Percentiles rank a stretch among this genome's conserved stretches.
Evolutionary conservation across 208 protist species (phyloP).

Genomic region (Acanthamoeba sp.): DNA sequence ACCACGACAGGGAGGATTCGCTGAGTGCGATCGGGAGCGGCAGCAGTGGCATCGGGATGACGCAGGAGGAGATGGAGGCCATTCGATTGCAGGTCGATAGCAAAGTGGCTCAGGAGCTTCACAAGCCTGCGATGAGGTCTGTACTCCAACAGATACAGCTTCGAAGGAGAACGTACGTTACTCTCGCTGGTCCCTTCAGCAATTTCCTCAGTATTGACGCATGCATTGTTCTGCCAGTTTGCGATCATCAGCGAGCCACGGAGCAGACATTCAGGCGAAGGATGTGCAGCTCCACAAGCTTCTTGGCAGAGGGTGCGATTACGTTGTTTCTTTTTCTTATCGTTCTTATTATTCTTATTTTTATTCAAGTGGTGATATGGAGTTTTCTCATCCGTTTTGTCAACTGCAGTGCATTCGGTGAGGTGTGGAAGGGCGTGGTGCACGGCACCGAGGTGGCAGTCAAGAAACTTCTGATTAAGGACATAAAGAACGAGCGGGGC

Average conservation of each 20-base stretch:
- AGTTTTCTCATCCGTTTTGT: neutral
- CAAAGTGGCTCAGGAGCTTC: conserved; percentile 53
- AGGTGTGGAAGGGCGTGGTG: conserved; percentile 59
- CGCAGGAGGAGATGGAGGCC: conserved; percentile 51
- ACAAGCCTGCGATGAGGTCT: conserved; percentile 57
- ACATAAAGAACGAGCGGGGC: conserved; percentile 50
- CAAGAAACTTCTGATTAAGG: conserved; percentile 65
- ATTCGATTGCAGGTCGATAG: conserved; percentile 51
- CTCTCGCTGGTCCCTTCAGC: neutral
- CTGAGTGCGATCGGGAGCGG: neutral
- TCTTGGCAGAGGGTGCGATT: conserved; percentile 33
- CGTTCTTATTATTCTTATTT: neutral
- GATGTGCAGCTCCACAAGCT: conserved; percentile 63
- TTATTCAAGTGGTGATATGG: too few relatives aligned
- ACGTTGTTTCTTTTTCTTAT: neutral
- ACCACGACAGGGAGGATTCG: neutral
- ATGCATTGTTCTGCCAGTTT: neutral
- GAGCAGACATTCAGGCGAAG: conserved; percentile 48
- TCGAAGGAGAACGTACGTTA: conserved; percentile 9
- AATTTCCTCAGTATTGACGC: too few relatives aligned
- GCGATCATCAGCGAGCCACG: neutral
- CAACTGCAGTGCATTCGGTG: conserved; percentile 33
- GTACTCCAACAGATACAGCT: conserved; percentile 59
- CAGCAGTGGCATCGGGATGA: conserved; percentile 6
- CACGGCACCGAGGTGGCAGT: conserved; percentile 68